These are phyloP conservation scores for Graphilbum ipis-grandicollis DNA, from an alignment of 2,329 filamentous ascomycete species.

Conservation along the genomic window DNA sequence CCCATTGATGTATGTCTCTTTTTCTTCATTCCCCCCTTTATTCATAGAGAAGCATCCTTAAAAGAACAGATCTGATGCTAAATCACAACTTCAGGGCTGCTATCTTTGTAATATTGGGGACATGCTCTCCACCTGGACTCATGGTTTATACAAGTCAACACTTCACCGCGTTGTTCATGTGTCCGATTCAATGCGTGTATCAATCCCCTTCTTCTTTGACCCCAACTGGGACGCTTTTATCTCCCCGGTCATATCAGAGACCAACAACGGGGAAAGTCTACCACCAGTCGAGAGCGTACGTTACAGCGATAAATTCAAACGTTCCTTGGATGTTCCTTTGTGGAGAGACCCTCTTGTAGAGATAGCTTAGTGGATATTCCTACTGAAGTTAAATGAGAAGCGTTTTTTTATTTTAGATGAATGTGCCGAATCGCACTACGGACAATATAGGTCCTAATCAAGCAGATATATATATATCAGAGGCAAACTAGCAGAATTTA, in stretches of 20 bases:
- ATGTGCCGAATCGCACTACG: no score
- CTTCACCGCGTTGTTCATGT: constrained; percentile 31
- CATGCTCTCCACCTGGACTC: constrained; percentile 28
- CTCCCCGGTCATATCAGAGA: constrained; percentile 20
- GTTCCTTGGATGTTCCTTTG: background rate
- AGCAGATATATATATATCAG: no score
- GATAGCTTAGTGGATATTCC: background rate
- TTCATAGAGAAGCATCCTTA: background rate
- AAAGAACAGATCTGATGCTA: no score
- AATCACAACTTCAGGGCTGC: constrained; percentile 23
- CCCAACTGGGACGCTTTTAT: constrained; percentile 23
- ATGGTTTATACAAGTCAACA: constrained; percentile 28
- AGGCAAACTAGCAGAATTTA: no score
- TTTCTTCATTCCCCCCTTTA: background rate
- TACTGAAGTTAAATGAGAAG: no score
- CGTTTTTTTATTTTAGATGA: no score
- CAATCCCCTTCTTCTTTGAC: constrained; percentile 38
- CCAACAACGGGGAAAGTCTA: constrained; percentile 17
- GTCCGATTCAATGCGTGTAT: constrained; percentile 16
- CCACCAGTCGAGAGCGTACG: constrained; percentile 22
- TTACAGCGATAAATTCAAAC: constrained; percentile 8
- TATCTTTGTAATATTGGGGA: constrained; percentile 34
- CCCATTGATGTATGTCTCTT: constrained; percentile 14
- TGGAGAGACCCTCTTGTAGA: constrained; percentile 2
- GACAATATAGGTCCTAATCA: no score